Evolutionary conservation across 23 red algal genomes (phyloP).

Genomic region (Agarophyton chilense): DNA sequence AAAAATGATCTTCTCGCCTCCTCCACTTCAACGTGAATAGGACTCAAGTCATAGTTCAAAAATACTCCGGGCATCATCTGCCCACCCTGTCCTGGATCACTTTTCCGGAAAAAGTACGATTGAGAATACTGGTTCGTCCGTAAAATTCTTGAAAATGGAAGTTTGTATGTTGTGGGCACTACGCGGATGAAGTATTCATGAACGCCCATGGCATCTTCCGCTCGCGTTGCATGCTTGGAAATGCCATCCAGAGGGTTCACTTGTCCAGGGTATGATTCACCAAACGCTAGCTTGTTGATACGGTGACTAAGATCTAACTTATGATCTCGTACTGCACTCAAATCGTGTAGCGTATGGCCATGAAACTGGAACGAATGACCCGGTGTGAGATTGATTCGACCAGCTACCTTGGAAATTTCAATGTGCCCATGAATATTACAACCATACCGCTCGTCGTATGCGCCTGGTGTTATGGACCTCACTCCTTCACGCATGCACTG

Average conservation of each 20-base stretch:
- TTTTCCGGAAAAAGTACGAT: slow-evolving; percentile 68
- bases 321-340: slow-evolving; percentile 54
- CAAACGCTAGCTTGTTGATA: slow-evolving; percentile 85
- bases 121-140: slow-evolving; percentile 78
- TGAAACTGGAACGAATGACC: slow-evolving; percentile 76
- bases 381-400: slow-evolving; percentile 91
- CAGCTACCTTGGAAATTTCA: slow-evolving; percentile 82
- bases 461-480: slow-evolving; percentile 24
- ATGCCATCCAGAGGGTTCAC: slow-evolving; percentile 87
- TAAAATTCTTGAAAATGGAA: slow-evolving; percentile 11
- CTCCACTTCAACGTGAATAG: slow-evolving; percentile 84
- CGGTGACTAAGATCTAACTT: slow-evolving; percentile 81
- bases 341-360: slow-evolving; percentile 83
- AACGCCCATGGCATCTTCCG: slow-evolving; percentile 54
- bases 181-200: slow-evolving; percentile 94
- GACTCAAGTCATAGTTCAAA: slow-evolving; percentile 88
- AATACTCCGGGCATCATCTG: slow-evolving; percentile 80
- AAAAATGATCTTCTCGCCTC: slow-evolving; percentile 51
- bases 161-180: slow-evolving; percentile 88
- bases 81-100: slow-evolving; percentile 47
- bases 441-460: slow-evolving; percentile 52
- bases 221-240: slow-evolving; percentile 22
- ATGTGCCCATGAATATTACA: slow-evolving; percentile 81
- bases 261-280: slow-evolving; percentile 75
- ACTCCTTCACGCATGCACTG: slow-evolving; percentile 82